phyloP scores from a whole-genome alignment of 2,329 filamentous ascomycete species.

The Diplodia mutila region DNA sequence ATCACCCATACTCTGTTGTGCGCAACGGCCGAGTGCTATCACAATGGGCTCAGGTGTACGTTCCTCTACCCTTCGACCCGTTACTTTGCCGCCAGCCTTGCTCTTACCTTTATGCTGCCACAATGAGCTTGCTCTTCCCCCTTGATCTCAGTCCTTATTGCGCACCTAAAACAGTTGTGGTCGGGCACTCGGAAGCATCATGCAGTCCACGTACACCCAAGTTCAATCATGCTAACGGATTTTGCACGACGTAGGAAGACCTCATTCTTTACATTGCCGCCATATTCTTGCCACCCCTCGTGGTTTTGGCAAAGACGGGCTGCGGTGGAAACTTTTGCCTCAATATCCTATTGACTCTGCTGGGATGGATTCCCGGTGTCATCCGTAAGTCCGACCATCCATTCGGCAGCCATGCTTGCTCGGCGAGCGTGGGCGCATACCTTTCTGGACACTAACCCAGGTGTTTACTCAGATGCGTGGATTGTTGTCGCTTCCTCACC shows the following conservation, averaged over 20 bases:
- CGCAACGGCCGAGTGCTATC: not conserved
- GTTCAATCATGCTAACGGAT: not conserved
- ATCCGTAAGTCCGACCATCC: not conserved
- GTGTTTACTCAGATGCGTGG: constrained; percentile 13
- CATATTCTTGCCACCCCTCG: constrained; percentile 20
- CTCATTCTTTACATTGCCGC: constrained; percentile 19
- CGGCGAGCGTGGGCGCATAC: no score
- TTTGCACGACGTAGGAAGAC: constrained; percentile 11
- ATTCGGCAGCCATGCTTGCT: not conserved
- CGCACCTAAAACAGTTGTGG: not conserved
- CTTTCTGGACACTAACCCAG: not conserved
- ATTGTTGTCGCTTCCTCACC: constrained; percentile 8
- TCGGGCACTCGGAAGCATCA: not conserved
- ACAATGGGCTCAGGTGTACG: constrained; percentile 5
- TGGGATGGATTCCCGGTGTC: constrained; percentile 21
- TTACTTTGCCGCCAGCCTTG: not conserved
- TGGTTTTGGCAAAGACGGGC: constrained; percentile 12
- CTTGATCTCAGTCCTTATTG: no score
- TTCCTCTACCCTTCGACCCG: not conserved
- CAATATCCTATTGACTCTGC: constrained; percentile 6
- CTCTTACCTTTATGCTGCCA: not conserved
- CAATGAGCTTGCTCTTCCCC: not conserved
- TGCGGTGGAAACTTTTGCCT: constrained; percentile 19
- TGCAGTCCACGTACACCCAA: not conserved
- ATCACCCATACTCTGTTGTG: not conserved